Conservation (phyloP, 495 filamentous ascomycete genomes). For the Aspergillus funiculosus region DNA sequence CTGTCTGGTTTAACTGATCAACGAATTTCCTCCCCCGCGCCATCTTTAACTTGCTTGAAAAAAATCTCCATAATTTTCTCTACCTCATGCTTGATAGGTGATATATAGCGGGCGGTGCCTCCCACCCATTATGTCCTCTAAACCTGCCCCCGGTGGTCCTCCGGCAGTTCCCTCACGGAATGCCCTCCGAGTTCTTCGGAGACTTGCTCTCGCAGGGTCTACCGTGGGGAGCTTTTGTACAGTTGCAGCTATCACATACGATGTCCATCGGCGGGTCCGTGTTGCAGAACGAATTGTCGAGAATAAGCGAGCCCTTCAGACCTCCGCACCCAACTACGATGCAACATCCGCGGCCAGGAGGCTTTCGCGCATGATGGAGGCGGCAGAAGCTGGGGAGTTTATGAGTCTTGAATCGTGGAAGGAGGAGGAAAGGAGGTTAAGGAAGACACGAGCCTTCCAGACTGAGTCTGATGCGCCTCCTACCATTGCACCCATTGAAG, state of each 20-base stretch:
- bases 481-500: no score
- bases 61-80: not conserved
- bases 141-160: slow-evolving; percentile 25
- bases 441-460: not conserved
- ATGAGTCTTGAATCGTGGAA: slow-evolving; percentile 37
- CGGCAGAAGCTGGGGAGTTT: slow-evolving; percentile 41
- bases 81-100: slow-evolving; percentile 10
- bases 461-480: not conserved
- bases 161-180: slow-evolving; percentile 41
- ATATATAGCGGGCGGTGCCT: slow-evolving; percentile 26
- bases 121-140: slow-evolving; percentile 29
- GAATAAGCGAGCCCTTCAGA: slow-evolving; percentile 41
- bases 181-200: slow-evolving; percentile 41
- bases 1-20: not conserved
- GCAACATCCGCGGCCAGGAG: slow-evolving; percentile 38
- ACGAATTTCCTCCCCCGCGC: not conserved
- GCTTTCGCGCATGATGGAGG: slow-evolving; percentile 38
- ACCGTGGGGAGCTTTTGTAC: slow-evolving; percentile 39
- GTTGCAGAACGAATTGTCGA: slow-evolving; percentile 41
- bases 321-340: slow-evolving; percentile 42
- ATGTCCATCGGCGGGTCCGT: slow-evolving; percentile 37
- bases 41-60: not conserved
- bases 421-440: slow-evolving; percentile 18
- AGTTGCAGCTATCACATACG: slow-evolving; percentile 39
- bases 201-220: slow-evolving; percentile 39